Conservation (phyloP, 345 rosid species). For the Hibiscus tridactylites region DNA sequence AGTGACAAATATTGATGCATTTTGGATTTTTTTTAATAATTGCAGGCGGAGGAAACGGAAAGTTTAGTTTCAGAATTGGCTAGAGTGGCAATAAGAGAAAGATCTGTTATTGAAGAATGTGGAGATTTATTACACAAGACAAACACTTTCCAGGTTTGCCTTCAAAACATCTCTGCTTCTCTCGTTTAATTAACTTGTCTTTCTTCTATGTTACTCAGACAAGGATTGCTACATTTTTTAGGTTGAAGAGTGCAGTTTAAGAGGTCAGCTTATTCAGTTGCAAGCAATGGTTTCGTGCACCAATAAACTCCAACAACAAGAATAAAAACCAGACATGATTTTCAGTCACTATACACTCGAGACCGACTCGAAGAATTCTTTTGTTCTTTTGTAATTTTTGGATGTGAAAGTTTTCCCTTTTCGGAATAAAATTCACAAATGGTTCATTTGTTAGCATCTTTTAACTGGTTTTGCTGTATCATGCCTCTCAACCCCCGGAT, state of each 20-base stretch:
- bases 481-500: not conserved
- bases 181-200: no score
- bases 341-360: not conserved
- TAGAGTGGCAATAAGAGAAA: conserved; percentile 53
- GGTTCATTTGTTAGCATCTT: not conserved
- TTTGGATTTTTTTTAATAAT: not conserved
- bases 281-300: not conserved
- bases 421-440: not conserved
- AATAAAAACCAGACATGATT: not conserved
- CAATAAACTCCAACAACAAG: not conserved
- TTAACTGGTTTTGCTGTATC: not conserved
- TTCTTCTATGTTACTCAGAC: no score
- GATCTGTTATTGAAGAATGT: conserved; percentile 55
- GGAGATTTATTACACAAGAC: conserved; percentile 42
- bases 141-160: conserved; percentile 47
- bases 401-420: not conserved
- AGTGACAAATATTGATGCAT: not conserved
- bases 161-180: not conserved
- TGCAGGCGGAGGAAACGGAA: conserved; percentile 71
- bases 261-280: conserved; percentile 52
- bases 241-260: conserved; percentile 71
- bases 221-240: conserved; percentile 21
- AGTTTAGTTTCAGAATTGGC: conserved; percentile 60
- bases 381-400: not conserved
- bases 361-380: not conserved